Conservation (phyloP, 805 yeast species). For the Ogataea dorogensis region DNA sequence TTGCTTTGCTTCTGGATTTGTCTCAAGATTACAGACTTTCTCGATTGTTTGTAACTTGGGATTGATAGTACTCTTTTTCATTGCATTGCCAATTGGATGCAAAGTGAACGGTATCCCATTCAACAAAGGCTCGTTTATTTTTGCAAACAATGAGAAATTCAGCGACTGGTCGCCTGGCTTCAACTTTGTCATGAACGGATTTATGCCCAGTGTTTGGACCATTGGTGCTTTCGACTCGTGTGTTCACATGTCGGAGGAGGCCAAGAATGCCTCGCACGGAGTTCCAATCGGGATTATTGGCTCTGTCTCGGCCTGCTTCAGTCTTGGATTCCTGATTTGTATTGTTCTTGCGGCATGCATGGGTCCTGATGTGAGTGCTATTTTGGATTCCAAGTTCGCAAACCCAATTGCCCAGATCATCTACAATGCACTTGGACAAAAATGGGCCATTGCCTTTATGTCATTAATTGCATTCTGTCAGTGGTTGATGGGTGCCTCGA, state of each 20-base stretch:
- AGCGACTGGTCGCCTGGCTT: slow-evolving; percentile 41
- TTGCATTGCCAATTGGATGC: slow-evolving; percentile 47
- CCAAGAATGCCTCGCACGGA: slow-evolving; percentile 40
- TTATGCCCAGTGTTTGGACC: slow-evolving; percentile 52
- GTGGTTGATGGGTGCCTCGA: slow-evolving; percentile 47
- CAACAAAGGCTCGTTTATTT: slow-evolving; percentile 37
- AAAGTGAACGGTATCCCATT: slow-evolving; percentile 26
- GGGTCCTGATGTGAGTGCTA: slow-evolving; percentile 34
- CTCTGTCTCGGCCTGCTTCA: slow-evolving; percentile 41
- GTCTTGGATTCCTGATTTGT: slow-evolving; percentile 43
- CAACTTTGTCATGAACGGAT: slow-evolving; percentile 38
- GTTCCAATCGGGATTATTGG: slow-evolving; percentile 49
- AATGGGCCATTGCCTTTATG: slow-evolving; percentile 51
- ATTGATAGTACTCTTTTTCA: slow-evolving; percentile 39
- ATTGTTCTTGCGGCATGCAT: slow-evolving; percentile 37
- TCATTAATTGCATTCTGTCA: slow-evolving; percentile 47
- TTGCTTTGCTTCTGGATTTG: slow-evolving; percentile 39
- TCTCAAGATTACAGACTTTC: slow-evolving; percentile 40
- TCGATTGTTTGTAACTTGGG: slow-evolving; percentile 39
- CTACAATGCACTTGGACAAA: slow-evolving; percentile 45
- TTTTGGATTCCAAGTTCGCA: slow-evolving; percentile 37
- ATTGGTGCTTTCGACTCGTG: slow-evolving; percentile 52
- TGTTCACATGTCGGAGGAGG: slow-evolving; percentile 51
- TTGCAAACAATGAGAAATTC: slow-evolving; percentile 34
- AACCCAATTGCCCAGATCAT: slow-evolving; percentile 48